Evolutionary conservation across 1,284 basidiomycete genomes (phyloP).

Genomic region (Anthracocystis walkeri): DNA sequence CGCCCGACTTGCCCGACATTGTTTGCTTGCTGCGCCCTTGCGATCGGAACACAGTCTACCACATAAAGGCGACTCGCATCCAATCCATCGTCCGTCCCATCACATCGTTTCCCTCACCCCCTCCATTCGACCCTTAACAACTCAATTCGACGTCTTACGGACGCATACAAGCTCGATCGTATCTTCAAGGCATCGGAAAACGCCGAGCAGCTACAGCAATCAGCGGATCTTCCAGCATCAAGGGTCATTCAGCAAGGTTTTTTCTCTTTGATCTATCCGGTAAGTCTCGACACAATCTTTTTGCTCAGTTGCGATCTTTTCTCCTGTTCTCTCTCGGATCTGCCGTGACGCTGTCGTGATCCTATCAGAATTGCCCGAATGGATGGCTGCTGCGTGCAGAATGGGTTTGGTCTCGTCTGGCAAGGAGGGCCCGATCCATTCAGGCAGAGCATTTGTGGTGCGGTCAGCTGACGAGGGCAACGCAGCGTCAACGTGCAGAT

Average conservation of each 20-base stretch:
- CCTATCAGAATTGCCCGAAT: neutral
- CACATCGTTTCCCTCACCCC: neutral
- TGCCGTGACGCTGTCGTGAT: neutral
- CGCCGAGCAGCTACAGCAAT: too few relatives aligned
- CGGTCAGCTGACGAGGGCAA: neutral
- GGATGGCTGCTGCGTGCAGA: neutral
- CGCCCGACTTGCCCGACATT: neutral
- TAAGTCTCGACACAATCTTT: too few relatives aligned
- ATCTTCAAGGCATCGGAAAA: too few relatives aligned
- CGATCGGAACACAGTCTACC: too few relatives aligned
- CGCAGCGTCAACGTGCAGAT: neutral
- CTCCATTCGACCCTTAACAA: too few relatives aligned
- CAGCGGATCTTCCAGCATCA: too few relatives aligned
- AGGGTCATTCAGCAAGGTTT: too few relatives aligned
- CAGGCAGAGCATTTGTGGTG: neutral
- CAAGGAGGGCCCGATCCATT: neutral
- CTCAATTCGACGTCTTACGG: neutral
- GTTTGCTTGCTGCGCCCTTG: neutral
- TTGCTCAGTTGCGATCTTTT: too few relatives aligned
- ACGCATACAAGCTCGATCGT: too few relatives aligned
- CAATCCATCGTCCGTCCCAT: conserved; percentile 10
- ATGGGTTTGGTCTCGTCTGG: neutral
- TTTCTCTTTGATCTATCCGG: too few relatives aligned
- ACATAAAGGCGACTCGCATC: neutral
- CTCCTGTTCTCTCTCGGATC: neutral